Evolutionary conservation across 2,329 filamentous ascomycete species (phyloP).

Genomic region (Nectriaceae sp.): DNA sequence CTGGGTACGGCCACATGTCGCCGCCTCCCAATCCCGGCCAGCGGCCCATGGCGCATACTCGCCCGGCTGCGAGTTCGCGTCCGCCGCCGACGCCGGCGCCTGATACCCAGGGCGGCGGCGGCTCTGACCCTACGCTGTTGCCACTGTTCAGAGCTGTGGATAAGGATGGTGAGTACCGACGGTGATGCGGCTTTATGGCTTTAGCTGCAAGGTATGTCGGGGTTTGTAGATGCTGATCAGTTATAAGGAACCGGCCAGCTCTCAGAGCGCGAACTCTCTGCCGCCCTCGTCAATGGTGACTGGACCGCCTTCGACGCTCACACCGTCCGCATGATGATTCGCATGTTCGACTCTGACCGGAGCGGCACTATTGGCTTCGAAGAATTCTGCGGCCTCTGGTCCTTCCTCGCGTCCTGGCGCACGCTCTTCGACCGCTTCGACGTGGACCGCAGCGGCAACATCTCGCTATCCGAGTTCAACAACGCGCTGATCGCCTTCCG

Average conservation of each 20-base stretch:
- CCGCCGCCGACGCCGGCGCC: constrained; percentile 67
- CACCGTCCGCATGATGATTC: constrained; percentile 98
- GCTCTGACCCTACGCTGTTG: constrained; percentile 72
- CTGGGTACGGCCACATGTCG: constrained; percentile 50
- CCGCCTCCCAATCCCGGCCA: constrained; percentile 50
- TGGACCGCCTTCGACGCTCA: constrained; percentile 91
- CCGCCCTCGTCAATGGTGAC: constrained; percentile 93
- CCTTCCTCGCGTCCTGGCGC: constrained; percentile 92
- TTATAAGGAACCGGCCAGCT: constrained; percentile 73
- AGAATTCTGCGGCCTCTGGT: constrained; percentile 96
- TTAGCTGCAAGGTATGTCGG: background rate
- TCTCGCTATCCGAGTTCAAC: constrained; percentile 82
- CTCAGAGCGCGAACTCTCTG: constrained; percentile 82
- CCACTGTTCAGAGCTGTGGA: constrained; percentile 91
- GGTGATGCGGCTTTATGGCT: background rate
- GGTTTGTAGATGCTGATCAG: constrained; percentile 5
- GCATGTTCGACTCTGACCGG: constrained; percentile 96
- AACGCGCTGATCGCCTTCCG: constrained; percentile 92
- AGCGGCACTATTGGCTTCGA: constrained; percentile 89
- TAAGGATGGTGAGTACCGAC: constrained; percentile 63
- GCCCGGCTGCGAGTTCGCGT: constrained; percentile 58
- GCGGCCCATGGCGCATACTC: constrained; percentile 46
- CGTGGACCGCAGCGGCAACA: constrained; percentile 81
- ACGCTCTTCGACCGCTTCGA: constrained; percentile 95
- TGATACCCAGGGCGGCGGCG: constrained; percentile 46